phyloP scores from a whole-genome alignment of 2,329 filamentous ascomycete genomes.

The Zopfia rhizophila region DNA sequence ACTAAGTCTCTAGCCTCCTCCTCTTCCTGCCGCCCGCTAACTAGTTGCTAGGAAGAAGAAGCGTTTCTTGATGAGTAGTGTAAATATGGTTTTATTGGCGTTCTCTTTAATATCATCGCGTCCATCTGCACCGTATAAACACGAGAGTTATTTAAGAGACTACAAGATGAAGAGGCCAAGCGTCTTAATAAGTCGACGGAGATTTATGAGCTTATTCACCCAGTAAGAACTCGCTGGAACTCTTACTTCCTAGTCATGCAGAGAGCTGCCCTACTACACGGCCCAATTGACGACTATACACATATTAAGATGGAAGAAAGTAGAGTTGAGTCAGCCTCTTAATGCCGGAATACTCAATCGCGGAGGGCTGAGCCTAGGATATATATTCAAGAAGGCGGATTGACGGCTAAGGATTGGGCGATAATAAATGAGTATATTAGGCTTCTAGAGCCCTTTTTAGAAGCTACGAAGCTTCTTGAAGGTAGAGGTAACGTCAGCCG shows the following conservation, averaged over 20 bases:
- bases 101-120: conserved; percentile 14
- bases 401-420: conserved; percentile 2
- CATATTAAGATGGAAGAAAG: conserved; percentile 1
- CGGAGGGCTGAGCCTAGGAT: conserved; percentile 2
- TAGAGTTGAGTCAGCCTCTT: background rate
- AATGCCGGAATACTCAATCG: no score
- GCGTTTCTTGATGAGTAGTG: conserved; percentile 8
- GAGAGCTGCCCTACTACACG: conserved; percentile 2
- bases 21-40: no score
- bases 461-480: conserved; percentile 6
- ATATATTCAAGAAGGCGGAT: conserved; percentile 4
- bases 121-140: conserved; percentile 12
- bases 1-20: no score
- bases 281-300: conserved; percentile 2
- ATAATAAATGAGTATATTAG: conserved; percentile 6
- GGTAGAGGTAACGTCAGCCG: conserved; percentile 1
- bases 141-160: conserved; percentile 5
- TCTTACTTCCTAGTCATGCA: background rate
- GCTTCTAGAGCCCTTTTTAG: conserved; percentile 4
- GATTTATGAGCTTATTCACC: conserved; percentile 1
- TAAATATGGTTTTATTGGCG: conserved; percentile 10
- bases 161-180: conserved; percentile 7
- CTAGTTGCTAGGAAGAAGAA: conserved; percentile 13
- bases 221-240: conserved; percentile 6
- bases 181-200: background rate